Percentiles rank a stretch among this genome's conserved stretches.
Conservation (phyloP, 1,139 yeast genomes). For the Blastobotrys proliferans region DNA sequence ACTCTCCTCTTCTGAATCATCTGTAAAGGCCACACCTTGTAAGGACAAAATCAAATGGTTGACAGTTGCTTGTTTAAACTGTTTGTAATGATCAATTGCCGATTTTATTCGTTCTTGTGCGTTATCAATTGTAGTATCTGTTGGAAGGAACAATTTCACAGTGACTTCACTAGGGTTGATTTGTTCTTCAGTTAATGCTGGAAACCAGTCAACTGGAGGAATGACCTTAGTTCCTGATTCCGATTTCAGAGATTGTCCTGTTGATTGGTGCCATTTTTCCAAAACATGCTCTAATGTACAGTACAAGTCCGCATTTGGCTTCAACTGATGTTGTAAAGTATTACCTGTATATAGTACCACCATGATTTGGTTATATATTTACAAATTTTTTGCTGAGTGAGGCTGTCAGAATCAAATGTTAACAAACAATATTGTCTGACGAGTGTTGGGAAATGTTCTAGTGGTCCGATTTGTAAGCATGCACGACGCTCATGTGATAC, state of each 20-base stretch:
- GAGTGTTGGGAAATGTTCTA: no score
- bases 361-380: not conserved
- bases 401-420: no score
- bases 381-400: not conserved
- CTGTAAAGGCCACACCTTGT: slow-evolving; percentile 27
- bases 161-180: slow-evolving; percentile 13
- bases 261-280: slow-evolving; percentile 4
- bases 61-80: slow-evolving; percentile 13
- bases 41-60: slow-evolving; percentile 25
- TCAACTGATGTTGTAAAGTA: slow-evolving; percentile 9
- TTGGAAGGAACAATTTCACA: slow-evolving; percentile 28
- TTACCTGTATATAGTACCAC: slow-evolving; percentile 13
- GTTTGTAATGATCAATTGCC: slow-evolving; percentile 17
- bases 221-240: not conserved
- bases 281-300: slow-evolving; percentile 4
- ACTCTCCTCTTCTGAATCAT: slow-evolving; percentile 20
- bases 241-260: slow-evolving; percentile 1
- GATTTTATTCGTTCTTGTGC: slow-evolving; percentile 15
- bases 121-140: slow-evolving; percentile 12
- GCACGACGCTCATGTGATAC: no score
- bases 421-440: no score
- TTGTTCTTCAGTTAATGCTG: not conserved
- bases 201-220: slow-evolving; percentile 9
- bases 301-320: slow-evolving; percentile 13
- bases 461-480: no score